Percentiles rank a stretch among this genome's conserved stretches.
These are phyloP conservation scores for Rhododendron kiyosumense DNA, from an alignment of 148 eudicot genomes.

Conservation along the genomic window DNA sequence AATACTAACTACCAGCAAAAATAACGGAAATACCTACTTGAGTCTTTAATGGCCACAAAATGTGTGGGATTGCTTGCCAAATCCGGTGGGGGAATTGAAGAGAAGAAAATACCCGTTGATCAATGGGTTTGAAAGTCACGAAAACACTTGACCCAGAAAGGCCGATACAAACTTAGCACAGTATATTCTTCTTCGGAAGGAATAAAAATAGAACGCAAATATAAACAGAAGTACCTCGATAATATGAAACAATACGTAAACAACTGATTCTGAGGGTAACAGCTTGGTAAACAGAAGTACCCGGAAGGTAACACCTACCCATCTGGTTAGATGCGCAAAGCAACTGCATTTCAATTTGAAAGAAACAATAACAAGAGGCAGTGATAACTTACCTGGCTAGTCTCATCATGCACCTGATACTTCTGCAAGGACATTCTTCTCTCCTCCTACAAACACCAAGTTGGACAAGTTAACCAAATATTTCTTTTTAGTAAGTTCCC, in stretches of 20 bases:
- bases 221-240: slow-evolving; percentile 23
- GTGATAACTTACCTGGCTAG: slow-evolving; percentile 97
- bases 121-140: slow-evolving; percentile 25
- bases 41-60: slow-evolving; percentile 67
- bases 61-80: slow-evolving; percentile 55
- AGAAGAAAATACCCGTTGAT: slow-evolving; percentile 27
- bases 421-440: slow-evolving; percentile 85
- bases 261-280: slow-evolving; percentile 30
- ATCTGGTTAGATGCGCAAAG: slow-evolving; percentile 29
- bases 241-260: slow-evolving; percentile 23
- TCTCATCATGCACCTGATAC: slow-evolving; percentile 99
- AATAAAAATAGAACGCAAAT: slow-evolving; percentile 1
- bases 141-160: slow-evolving; percentile 11
- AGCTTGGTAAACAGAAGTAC: slow-evolving; percentile 1
- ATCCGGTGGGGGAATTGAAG: slow-evolving; percentile 35
- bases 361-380: slow-evolving; percentile 23
- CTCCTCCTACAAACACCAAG: slow-evolving; percentile 66
- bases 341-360: slow-evolving; percentile 26
- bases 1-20: slow-evolving; percentile 45
- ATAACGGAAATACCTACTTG: slow-evolving; percentile 71
- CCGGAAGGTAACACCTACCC: slow-evolving; percentile 26
- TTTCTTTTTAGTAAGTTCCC: background rate
- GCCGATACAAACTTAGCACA: slow-evolving; percentile 10
- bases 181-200: slow-evolving; percentile 6
- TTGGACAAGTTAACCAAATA: background rate